Evolutionary conservation across 2,329 filamentous ascomycete species (phyloP), one percentile per base, ranked within the genome.

Genomic region (Sporothrix brasiliensis): DNA sequence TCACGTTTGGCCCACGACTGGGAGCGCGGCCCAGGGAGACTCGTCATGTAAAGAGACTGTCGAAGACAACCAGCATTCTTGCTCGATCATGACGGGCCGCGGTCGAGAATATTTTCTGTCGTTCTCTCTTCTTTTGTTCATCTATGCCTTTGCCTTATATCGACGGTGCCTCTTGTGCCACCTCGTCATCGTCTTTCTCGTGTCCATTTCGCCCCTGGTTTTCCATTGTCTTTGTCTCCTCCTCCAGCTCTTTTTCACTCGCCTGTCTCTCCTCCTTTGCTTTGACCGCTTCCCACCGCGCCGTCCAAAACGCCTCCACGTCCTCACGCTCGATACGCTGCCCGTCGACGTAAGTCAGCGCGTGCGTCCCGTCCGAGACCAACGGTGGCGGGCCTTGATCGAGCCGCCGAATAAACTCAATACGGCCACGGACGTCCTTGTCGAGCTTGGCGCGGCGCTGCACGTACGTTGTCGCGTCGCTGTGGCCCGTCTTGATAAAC

Each of bases 391-490:
- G 52, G 52, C 52, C 52, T 16, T 54, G 30, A 11, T 54, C 52
- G 21, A 27, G 52, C 24, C 11, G 10, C 11, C 52, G 52, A 14
- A 54, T 54, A 27, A 14, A 16, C 24, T 54, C 52, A 2, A 54
- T 10, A 24, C 52, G 52, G 52, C 52, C 52, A 16, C 52, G 52
- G 4, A 54, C 52, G 52, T 54, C 52, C 52, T 54, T 54, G 52
- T 54, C 52, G 3, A 27, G 52, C 16, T 54, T 54, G 52, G 52
- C 52, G 11, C 52, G 52, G 13, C 52, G 52, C 52, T 54, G 52
- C 7, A 30, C 24, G 52, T 54, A 54, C 52, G 52, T 54, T 54
- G 52, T 54, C 10, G 24, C 1, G 52, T 7, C 24, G 10, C 52
- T 30, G 24, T 54, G 10, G 2, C 52, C 52, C 24, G 52, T 54